Percentiles rank a stretch among this genome's conserved stretches.
Evolutionary conservation across 2,329 filamentous ascomycete genomes (phyloP).

Genomic region (Aspergillus nomiae): DNA sequence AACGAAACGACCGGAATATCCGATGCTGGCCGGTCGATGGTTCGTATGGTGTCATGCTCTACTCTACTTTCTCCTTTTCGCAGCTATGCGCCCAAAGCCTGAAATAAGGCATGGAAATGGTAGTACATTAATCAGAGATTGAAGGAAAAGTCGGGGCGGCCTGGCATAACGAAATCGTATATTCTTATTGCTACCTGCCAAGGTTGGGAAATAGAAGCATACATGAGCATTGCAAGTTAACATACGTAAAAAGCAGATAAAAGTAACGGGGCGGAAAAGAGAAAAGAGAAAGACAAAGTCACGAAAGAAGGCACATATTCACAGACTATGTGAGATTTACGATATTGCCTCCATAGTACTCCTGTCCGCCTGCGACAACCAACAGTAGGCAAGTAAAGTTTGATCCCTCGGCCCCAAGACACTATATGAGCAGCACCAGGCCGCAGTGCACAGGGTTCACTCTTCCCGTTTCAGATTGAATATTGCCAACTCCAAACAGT

Average conservation of each 20-base stretch:
- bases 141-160: not conserved
- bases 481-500: conserved; percentile 17
- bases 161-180: not conserved
- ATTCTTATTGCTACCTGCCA: not conserved
- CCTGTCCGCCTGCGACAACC: not conserved
- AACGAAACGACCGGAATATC: conserved; percentile 19
- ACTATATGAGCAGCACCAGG: conserved; percentile 19
- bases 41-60: not conserved
- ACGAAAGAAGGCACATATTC: not conserved
- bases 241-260: not conserved
- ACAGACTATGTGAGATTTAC: not conserved
- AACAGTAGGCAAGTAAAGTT: not conserved
- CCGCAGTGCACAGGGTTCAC: conserved; percentile 15
- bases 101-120: not conserved
- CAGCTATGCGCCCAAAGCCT: not conserved
- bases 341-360: not conserved
- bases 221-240: not conserved
- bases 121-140: not conserved
- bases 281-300: not conserved
- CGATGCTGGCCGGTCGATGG: conserved; percentile 5
- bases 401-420: not conserved
- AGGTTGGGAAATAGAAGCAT: not conserved
- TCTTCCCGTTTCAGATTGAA: conserved; percentile 21
- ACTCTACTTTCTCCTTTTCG: not conserved
- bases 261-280: too few species aligned